Percentiles rank a stretch among this genome's conserved stretches.
Conservation (phyloP, 139 green algal species). For the Auxenochlorella protothecoides region DNA sequence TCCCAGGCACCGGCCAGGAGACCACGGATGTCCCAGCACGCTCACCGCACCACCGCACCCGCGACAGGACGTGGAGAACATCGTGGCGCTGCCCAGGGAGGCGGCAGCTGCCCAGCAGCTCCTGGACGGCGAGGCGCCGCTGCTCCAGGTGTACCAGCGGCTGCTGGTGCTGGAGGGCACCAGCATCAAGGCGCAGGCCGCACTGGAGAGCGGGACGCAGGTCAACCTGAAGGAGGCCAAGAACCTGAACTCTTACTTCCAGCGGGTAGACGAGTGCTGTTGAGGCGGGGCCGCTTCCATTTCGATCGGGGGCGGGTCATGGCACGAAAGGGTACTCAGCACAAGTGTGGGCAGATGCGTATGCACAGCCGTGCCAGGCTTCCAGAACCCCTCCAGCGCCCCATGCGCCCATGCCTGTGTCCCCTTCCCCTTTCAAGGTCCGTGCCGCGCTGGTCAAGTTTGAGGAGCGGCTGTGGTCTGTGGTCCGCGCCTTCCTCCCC, state of each 20-base stretch:
- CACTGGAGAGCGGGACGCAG: constrained; percentile 28
- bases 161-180: constrained; percentile 57
- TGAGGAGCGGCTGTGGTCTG: constrained; percentile 58
- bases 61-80: constrained; percentile 34
- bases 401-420: neutral
- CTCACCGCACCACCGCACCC: neutral
- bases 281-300: neutral
- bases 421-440: constrained; percentile 23
- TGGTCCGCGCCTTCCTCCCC: constrained; percentile 44
- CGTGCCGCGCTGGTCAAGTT: constrained; percentile 39
- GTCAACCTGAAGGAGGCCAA: constrained; percentile 21
- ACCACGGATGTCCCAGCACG: too few relatives aligned
- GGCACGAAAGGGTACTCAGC: too few relatives aligned
- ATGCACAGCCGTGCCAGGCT: neutral
- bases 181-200: constrained; percentile 47
- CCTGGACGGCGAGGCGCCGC: constrained; percentile 30
- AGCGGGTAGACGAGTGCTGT: constrained; percentile 14
- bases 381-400: neutral
- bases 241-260: constrained; percentile 40
- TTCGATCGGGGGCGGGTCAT: too few relatives aligned
- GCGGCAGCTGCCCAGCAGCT: constrained; percentile 42
- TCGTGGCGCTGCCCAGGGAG: constrained; percentile 30
- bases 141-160: constrained; percentile 34
- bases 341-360: too few relatives aligned
- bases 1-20: neutral